These are phyloP conservation scores for Nadsonia commutata DNA, from an alignment of 1,139 yeast species.

Conservation along the genomic window DNA sequence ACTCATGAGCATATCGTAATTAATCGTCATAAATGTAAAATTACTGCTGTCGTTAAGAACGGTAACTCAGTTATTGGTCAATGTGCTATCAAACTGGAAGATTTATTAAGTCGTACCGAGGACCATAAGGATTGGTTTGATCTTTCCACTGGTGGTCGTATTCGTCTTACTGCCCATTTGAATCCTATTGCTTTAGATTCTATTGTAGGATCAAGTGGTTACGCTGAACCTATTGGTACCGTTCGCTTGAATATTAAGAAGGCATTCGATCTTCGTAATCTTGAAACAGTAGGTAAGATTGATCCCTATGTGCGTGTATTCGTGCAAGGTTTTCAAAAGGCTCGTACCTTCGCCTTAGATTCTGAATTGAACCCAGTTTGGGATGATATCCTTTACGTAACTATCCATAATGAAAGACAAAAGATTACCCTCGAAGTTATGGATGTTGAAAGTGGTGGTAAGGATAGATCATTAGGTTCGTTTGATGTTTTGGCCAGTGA, in stretches of 20 bases:
- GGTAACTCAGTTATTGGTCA: slow-evolving; percentile 39
- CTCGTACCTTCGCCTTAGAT: slow-evolving; percentile 59
- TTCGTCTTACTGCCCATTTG: slow-evolving; percentile 61
- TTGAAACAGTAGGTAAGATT: slow-evolving; percentile 77
- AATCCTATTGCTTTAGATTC: slow-evolving; percentile 64
- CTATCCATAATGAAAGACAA: slow-evolving; percentile 71
- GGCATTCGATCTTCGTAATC: slow-evolving; percentile 63
- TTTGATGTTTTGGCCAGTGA: slow-evolving; percentile 56
- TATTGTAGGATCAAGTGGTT: slow-evolving; percentile 54
- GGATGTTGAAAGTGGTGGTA: slow-evolving; percentile 69
- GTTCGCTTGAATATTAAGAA: slow-evolving; percentile 57
- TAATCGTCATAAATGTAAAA: slow-evolving; percentile 55
- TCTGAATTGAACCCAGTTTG: slow-evolving; percentile 68
- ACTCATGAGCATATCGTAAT: slow-evolving; percentile 57
- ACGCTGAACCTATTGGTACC: slow-evolving; percentile 87
- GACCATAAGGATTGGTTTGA: slow-evolving; percentile 68
- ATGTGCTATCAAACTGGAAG: slow-evolving; percentile 36
- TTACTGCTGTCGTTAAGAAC: slow-evolving; percentile 54
- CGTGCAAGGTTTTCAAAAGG: slow-evolving; percentile 61
- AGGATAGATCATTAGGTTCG: slow-evolving; percentile 78
- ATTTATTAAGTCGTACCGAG: slow-evolving; percentile 61
- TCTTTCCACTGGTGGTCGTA: slow-evolving; percentile 50
- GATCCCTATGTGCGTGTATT: slow-evolving; percentile 82
- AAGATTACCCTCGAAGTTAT: slow-evolving; percentile 72
- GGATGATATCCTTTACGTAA: slow-evolving; percentile 70